These are phyloP conservation scores for Theobroma grandiflorum DNA, from an alignment of 441 rosid genomes.

Conservation along the genomic window DNA sequence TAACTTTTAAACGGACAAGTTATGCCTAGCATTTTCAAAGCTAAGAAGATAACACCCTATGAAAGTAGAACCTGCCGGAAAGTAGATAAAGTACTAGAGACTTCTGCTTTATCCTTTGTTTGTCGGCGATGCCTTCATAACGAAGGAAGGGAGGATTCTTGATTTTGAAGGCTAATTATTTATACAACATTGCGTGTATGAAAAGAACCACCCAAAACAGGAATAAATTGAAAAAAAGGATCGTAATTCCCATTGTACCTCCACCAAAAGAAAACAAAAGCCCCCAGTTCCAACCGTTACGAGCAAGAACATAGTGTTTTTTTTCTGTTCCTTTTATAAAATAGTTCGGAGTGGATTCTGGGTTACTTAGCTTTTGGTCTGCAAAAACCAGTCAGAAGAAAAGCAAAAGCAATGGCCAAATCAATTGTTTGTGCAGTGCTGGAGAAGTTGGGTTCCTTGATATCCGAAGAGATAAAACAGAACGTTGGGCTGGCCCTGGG, in stretches of 20 bases:
- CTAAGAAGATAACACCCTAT: no score
- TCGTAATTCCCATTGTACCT: not conserved
- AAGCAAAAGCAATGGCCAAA: not conserved
- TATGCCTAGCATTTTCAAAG: no score
- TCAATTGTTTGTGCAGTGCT: conserved; percentile 9
- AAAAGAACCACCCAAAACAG: no score
- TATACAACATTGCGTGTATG: not conserved
- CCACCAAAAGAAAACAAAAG: not conserved
- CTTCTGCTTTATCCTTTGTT: no score
- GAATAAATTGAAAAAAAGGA: no score
- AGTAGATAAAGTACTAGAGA: no score
- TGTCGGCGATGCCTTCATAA: no score
- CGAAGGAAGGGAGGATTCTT: no score
- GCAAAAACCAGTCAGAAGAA: not conserved
- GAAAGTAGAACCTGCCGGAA: no score
- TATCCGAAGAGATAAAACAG: conserved; percentile 18
- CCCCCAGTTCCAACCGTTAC: not conserved
- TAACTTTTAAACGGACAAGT: no score
- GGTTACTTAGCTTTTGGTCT: not conserved
- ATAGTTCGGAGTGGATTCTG: not conserved
- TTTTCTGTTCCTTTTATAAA: not conserved
- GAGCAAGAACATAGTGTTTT: not conserved
- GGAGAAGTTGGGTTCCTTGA: conserved; percentile 1
- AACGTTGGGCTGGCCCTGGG: not conserved
- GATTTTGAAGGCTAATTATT: not conserved